Conservation (phyloP, 495 filamentous ascomycete species). For the Evansstolkia leycettana region DNA sequence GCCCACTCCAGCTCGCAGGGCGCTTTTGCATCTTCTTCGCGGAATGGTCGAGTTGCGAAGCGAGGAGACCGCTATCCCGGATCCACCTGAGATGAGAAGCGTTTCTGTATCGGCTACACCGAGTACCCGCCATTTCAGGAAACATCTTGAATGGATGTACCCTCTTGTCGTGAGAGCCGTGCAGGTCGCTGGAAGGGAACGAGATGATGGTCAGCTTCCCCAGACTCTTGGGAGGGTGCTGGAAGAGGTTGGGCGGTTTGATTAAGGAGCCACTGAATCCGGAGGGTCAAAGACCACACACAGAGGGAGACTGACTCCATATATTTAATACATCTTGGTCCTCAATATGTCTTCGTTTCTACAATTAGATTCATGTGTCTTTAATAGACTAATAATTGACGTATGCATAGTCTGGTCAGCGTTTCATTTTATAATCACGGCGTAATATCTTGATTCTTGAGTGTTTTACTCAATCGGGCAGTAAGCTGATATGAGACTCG, state of each 20-base stretch:
- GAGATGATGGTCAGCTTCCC: conserved; percentile 45
- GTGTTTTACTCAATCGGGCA: too few species aligned
- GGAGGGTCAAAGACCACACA: too few species aligned
- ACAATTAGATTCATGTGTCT: too few species aligned
- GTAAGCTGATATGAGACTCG: too few species aligned
- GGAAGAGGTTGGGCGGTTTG: conserved; percentile 5
- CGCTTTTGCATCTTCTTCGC: conserved; percentile 59
- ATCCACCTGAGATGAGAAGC: conserved; percentile 30
- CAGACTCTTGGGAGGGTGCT: conserved; percentile 55
- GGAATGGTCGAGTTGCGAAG: conserved; percentile 52
- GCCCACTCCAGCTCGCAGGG: conserved; percentile 66
- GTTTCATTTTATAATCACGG: too few species aligned
- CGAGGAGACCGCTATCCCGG: conserved; percentile 60
- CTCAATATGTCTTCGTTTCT: too few species aligned
- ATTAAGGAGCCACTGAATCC: too few species aligned
- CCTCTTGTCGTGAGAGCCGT: conserved; percentile 63
- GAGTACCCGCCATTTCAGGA: conserved; percentile 25
- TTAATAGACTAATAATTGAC: too few species aligned
- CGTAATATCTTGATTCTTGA: too few species aligned
- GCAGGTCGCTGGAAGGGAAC: conserved; percentile 50
- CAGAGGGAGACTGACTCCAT: too few species aligned
- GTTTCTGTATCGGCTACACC: conserved; percentile 29
- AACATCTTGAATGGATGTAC: conserved; percentile 74
- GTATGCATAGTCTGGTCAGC: too few species aligned
- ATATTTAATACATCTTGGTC: too few species aligned